Percentiles rank a stretch among this genome's conserved stretches.
These are phyloP conservation scores for Trichosporon coremiiforme DNA, from an alignment of 1,284 basidiomycete genomes.

Conservation along the genomic window DNA sequence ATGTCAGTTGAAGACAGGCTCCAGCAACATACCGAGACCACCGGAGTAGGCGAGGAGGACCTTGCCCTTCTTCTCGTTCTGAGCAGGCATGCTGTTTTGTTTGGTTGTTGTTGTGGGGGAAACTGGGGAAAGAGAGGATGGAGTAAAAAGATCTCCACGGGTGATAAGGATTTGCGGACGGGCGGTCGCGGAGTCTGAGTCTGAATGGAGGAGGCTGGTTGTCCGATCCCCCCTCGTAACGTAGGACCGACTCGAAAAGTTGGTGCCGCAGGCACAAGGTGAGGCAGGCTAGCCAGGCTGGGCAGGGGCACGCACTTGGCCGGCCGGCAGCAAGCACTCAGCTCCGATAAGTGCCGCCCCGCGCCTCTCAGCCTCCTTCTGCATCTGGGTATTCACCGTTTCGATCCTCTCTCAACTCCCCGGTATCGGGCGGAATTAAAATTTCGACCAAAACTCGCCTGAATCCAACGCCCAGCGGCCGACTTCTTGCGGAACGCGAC, in stretches of 20 bases:
- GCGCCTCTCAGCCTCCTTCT: not conserved
- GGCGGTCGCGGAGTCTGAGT: not conserved
- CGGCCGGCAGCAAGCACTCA: not conserved
- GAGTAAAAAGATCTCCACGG: slow-evolving; percentile 9
- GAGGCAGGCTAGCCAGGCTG: not conserved
- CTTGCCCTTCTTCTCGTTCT: slow-evolving; percentile 55
- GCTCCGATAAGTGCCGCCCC: slow-evolving; percentile 18
- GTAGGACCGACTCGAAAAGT: slow-evolving; percentile 15
- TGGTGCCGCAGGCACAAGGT: slow-evolving; percentile 2
- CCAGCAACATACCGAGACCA: slow-evolving; percentile 77
- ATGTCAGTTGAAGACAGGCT: not conserved
- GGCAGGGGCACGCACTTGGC: not conserved
- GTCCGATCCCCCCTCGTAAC: slow-evolving; percentile 17
- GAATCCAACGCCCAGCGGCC: not conserved
- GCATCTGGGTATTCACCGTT: slow-evolving; percentile 10
- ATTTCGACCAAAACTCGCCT: not conserved
- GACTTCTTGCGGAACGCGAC: not conserved
- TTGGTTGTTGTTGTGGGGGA: slow-evolving; percentile 11
- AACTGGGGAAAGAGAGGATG: not conserved
- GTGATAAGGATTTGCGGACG: slow-evolving; percentile 13
- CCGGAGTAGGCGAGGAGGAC: slow-evolving; percentile 83
- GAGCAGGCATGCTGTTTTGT: slow-evolving; percentile 32
- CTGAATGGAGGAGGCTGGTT: not conserved
- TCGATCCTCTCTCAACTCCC: not conserved
- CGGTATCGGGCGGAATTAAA: not conserved